These are phyloP conservation scores for Agarophyton chilense DNA, from an alignment of 23 red algal species.

Conservation along the genomic window DNA sequence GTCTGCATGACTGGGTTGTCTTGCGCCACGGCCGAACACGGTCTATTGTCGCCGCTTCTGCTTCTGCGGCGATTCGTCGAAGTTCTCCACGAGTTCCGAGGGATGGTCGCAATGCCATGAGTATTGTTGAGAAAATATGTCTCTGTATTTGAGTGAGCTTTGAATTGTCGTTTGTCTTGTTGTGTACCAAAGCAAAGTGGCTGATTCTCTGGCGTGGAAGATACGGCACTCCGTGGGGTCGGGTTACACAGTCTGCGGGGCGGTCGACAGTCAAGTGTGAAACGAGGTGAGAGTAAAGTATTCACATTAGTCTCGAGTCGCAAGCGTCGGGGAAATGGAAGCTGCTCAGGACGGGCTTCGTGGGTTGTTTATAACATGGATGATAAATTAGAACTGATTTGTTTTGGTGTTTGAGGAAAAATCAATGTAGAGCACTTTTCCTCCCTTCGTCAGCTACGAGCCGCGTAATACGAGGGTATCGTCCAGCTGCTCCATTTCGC, in stretches of 20 bases:
- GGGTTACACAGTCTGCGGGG: neutral
- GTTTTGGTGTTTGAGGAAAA: too few relatives aligned
- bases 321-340: too few relatives aligned
- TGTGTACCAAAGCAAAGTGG: neutral
- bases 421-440: too few relatives aligned
- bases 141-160: neutral
- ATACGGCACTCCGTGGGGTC: neutral
- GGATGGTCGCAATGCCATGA: conserved; percentile 35
- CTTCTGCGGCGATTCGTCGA: conserved; percentile 63
- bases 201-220: neutral
- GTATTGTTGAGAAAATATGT: neutral
- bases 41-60: conserved; percentile 50
- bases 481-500: too few relatives aligned
- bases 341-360: too few relatives aligned
- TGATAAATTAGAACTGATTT: too few relatives aligned
- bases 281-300: too few relatives aligned
- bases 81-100: conserved; percentile 75
- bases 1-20: conserved; percentile 31
- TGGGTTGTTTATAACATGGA: too few relatives aligned
- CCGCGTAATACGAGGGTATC: too few relatives aligned
- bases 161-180: neutral
- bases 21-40: conserved; percentile 72
- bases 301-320: neutral
- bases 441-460: too few relatives aligned
- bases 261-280: neutral